phyloP scores from a whole-genome alignment of 257 asterid species.

The Solanum ossicruentum region DNA sequence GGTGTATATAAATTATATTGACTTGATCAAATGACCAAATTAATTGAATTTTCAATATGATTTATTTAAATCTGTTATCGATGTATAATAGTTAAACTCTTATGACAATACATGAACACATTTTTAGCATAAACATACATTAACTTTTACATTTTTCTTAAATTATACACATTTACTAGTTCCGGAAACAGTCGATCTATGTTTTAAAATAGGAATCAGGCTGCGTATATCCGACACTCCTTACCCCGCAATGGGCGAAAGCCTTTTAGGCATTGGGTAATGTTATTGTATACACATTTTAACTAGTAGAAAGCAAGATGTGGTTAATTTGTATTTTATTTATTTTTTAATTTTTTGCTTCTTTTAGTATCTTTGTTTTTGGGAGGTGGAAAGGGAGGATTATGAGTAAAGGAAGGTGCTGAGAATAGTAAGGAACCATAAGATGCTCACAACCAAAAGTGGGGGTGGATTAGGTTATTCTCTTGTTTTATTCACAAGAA shows the following conservation, averaged over 20 bases:
- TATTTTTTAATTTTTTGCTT: no score
- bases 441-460: constrained; percentile 5
- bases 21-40: not conserved
- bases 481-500: constrained; percentile 25
- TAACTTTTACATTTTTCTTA: no score
- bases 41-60: not conserved
- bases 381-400: not conserved
- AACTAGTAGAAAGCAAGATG: no score
- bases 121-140: not conserved
- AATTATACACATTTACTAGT: no score
- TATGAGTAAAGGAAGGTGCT: not conserved
- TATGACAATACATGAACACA: not conserved
- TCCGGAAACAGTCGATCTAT: no score
- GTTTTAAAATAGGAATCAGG: no score
- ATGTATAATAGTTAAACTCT: not conserved
- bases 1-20: not conserved
- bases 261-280: no score
- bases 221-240: no score
- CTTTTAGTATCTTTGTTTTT: not conserved
- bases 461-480: constrained; percentile 10
- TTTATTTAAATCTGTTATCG: not conserved
- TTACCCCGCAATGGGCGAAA: no score
- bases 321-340: no score
- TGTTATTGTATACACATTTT: no score
- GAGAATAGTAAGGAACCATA: not conserved